Evolutionary conservation across 805 yeast species (phyloP).

Genomic region (Kodamaea restingae): DNA sequence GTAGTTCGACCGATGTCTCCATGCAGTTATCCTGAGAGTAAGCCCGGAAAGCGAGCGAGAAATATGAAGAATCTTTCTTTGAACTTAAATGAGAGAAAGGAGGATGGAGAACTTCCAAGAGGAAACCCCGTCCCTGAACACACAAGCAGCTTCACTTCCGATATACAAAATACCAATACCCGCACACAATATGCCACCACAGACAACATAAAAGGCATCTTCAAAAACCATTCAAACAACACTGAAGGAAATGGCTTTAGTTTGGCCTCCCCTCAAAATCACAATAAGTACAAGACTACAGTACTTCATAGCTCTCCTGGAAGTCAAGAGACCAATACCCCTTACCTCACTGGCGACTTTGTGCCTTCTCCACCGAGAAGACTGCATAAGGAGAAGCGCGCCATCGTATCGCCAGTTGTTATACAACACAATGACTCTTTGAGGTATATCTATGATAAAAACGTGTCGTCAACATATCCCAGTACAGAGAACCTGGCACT

Average conservation of each 20-base stretch:
- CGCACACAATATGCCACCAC: too few species aligned
- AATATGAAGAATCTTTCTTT: conserved; percentile 38
- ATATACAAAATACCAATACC: too few species aligned
- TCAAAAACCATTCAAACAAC: too few species aligned
- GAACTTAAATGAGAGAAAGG: conserved; percentile 17
- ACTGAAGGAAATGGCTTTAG: too few species aligned
- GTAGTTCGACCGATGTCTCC: not conserved
- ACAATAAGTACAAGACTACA: not conserved
- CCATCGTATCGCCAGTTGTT: not conserved
- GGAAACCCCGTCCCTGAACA: too few species aligned
- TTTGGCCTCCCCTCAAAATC: not conserved
- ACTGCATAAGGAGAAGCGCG: not conserved
- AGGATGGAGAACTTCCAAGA: not conserved
- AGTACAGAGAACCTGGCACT: conserved; percentile 2
- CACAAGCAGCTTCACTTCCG: too few species aligned
- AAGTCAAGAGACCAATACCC: too few species aligned
- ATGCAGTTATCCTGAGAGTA: not conserved
- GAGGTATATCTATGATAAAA: not conserved
- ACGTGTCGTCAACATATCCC: not conserved
- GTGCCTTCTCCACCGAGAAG: too few species aligned
- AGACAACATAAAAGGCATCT: too few species aligned
- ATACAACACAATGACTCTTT: not conserved
- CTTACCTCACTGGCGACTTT: too few species aligned
- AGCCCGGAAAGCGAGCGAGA: conserved; percentile 10
- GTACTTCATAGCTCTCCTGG: too few species aligned